A percentile compares a stretch with the other conserved stretches of the same genome.
phyloP scores from a whole-genome alignment of 2,329 filamentous ascomycete species.

The Zalaria sp. region DNA sequence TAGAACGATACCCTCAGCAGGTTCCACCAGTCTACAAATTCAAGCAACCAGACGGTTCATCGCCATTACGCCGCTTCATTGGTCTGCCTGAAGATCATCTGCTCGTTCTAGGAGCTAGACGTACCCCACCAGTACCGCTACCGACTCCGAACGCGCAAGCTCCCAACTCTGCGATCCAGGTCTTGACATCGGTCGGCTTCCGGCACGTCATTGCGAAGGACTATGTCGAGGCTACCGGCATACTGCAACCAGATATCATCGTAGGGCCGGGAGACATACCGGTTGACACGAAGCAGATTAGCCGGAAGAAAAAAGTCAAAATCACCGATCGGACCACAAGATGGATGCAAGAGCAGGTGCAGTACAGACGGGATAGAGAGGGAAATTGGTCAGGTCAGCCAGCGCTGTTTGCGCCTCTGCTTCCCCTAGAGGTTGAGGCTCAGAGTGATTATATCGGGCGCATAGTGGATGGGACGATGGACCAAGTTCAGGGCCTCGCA shows the following conservation, averaged over 20 bases:
- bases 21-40: slow-evolving; percentile 40
- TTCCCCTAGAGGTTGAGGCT: slow-evolving; percentile 59
- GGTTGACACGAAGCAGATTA: slow-evolving; percentile 29
- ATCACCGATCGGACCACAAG: slow-evolving; percentile 78
- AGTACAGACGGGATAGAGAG: slow-evolving; percentile 2
- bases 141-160: slow-evolving; percentile 40
- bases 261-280: slow-evolving; percentile 65
- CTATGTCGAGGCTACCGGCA: slow-evolving; percentile 51
- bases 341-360: slow-evolving; percentile 61
- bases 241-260: slow-evolving; percentile 66
- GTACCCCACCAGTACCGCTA: slow-evolving; percentile 59
- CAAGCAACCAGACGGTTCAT: slow-evolving; percentile 26
- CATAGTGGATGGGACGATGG: slow-evolving; percentile 48
- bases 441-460: slow-evolving; percentile 71
- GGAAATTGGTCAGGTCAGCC: slow-evolving; percentile 15
- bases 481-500: slow-evolving; percentile 53
- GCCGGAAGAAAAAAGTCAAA: slow-evolving; percentile 56
- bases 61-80: slow-evolving; percentile 62
- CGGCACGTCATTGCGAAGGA: slow-evolving; percentile 52
- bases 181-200: slow-evolving; percentile 82
- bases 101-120: slow-evolving; percentile 62
- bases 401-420: slow-evolving; percentile 49
- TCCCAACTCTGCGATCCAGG: slow-evolving; percentile 48
- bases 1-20: slow-evolving; percentile 41
- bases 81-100: slow-evolving; percentile 51